Conservation (phyloP, 306 rosid species). For the Alnus rubra region DNA sequence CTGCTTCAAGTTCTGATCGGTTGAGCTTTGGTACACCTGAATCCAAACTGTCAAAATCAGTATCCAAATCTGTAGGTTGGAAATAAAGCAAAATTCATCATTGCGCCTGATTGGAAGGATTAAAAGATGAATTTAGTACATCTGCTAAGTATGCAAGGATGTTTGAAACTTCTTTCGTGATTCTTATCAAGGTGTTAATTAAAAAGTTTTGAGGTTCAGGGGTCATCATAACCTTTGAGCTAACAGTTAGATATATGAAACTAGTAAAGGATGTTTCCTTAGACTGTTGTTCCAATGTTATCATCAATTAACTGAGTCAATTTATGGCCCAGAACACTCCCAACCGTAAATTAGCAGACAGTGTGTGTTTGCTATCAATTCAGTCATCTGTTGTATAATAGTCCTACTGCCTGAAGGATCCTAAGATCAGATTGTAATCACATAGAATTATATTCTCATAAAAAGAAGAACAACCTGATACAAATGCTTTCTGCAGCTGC, state of each 20-base stretch:
- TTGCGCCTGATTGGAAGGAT: slow-evolving; percentile 4
- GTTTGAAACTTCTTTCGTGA: slow-evolving; percentile 10
- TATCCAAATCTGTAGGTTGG: neutral
- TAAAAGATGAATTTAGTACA: slow-evolving; percentile 2
- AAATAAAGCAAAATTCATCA: neutral
- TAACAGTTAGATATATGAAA: neutral
- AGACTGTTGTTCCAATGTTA: neutral
- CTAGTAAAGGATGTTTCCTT: neutral
- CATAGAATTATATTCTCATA: neutral
- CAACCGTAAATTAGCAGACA: neutral
- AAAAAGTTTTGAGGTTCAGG: neutral
- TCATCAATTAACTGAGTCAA: neutral
- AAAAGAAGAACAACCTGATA: slow-evolving; percentile 58
- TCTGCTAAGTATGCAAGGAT: slow-evolving; percentile 1
- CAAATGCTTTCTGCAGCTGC: slow-evolving; percentile 90
- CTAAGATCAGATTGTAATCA: neutral
- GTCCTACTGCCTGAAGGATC: neutral
- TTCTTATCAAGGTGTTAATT: neutral
- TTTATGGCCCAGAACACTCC: neutral
- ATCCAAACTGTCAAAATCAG: slow-evolving; percentile 21
- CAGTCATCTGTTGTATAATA: neutral
- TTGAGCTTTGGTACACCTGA: slow-evolving; percentile 90
- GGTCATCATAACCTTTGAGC: neutral
- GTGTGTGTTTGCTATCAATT: neutral
- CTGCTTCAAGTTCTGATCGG: slow-evolving; percentile 68